These are phyloP conservation scores for Passiflora organensis DNA, from an alignment of 345 rosid genomes.

Conservation along the genomic window DNA sequence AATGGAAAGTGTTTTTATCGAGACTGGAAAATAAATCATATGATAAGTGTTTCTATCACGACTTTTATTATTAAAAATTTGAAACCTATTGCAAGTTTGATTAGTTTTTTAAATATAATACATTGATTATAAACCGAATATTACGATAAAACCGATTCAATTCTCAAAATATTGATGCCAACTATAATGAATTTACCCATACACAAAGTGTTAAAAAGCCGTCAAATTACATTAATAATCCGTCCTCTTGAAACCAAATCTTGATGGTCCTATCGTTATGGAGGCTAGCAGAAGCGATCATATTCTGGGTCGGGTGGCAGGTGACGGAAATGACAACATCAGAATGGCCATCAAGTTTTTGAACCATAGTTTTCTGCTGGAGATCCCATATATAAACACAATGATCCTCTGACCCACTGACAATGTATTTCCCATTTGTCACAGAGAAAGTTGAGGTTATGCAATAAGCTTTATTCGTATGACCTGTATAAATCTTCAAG, in stretches of 20 bases:
- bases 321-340: slow-evolving; percentile 81
- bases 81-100: too few species aligned
- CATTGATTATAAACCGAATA: too few species aligned
- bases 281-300: slow-evolving; percentile 80
- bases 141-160: too few species aligned
- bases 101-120: too few species aligned
- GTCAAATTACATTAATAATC: slow-evolving; percentile 21
- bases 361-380: slow-evolving; percentile 73
- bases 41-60: too few species aligned
- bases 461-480: slow-evolving; percentile 69
- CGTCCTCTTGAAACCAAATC: slow-evolving; percentile 86
- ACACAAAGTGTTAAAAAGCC: too few species aligned
- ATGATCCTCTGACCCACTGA: slow-evolving; percentile 90
- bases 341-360: slow-evolving; percentile 77
- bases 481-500: slow-evolving; percentile 77
- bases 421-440: slow-evolving; percentile 86
- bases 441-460: slow-evolving; percentile 91
- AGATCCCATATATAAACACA: slow-evolving; percentile 94
- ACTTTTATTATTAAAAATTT: too few species aligned
- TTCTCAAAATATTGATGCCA: too few species aligned
- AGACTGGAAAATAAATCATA: too few species aligned
- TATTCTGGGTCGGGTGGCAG: slow-evolving; percentile 74
- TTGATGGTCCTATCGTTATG: slow-evolving; percentile 70
- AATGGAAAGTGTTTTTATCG: too few species aligned
- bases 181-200: too few species aligned